These are phyloP conservation scores for Magnaporthiopsis poae DNA, from an alignment of 2,329 filamentous ascomycete genomes.

Conservation along the genomic window DNA sequence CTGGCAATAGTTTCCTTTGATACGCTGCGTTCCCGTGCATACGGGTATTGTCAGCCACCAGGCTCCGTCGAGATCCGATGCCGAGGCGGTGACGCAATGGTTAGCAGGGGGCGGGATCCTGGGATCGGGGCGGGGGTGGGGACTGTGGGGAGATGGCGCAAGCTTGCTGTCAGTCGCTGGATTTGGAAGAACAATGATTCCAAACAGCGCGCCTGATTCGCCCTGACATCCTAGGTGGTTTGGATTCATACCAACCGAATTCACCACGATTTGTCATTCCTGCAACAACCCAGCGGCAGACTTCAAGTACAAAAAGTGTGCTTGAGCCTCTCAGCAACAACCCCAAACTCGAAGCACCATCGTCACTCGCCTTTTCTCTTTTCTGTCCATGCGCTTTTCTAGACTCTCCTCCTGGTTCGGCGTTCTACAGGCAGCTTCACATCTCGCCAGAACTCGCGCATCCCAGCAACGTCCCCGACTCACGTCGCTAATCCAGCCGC, in stretches of 20 bases:
- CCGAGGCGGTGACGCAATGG: background rate
- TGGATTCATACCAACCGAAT: background rate
- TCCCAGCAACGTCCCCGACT: constrained; percentile 13
- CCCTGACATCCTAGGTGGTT: background rate
- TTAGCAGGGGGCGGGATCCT: background rate
- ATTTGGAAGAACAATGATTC: background rate
- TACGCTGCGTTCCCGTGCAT: no score
- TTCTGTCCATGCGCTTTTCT: constrained; percentile 37
- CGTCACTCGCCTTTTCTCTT: background rate
- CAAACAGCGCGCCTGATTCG: background rate
- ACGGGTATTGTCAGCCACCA: no score
- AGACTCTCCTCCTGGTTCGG: constrained; percentile 36
- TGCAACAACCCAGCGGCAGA: no score
- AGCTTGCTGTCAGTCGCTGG: background rate
- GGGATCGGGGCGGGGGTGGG: background rate
- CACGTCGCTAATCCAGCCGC: constrained; percentile 13
- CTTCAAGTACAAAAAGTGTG: background rate
- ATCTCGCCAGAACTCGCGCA: constrained; percentile 28
- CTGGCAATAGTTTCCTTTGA: no score
- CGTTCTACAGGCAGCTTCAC: constrained; percentile 37
- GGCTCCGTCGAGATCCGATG: background rate
- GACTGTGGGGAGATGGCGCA: background rate
- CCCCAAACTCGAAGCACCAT: background rate
- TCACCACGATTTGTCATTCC: background rate
- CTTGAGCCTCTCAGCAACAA: background rate